These are phyloP conservation scores for Skeletonema costatum DNA, from an alignment of 108 stramenopile species.

Conservation along the genomic window DNA sequence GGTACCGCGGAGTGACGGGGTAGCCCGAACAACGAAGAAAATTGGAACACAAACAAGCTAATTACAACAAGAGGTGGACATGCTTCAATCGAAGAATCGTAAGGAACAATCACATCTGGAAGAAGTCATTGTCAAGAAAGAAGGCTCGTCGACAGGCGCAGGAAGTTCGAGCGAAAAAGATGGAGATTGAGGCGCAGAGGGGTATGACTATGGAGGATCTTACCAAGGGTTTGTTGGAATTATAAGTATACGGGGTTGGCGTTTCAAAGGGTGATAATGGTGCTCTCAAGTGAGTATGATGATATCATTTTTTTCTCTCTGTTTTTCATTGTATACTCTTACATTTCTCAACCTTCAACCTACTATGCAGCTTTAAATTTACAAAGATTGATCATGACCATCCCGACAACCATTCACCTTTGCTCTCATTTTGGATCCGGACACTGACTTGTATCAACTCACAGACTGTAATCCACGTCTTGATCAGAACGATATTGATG, in stretches of 20 bases:
- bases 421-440: slow-evolving; percentile 12
- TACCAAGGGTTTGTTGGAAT: slow-evolving; percentile 41
- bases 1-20: neutral
- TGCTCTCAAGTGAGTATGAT: slow-evolving; percentile 13
- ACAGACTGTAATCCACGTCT: slow-evolving; percentile 20
- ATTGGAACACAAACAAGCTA: slow-evolving; percentile 15
- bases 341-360: neutral
- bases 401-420: slow-evolving; percentile 14
- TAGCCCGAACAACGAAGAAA: slow-evolving; percentile 16
- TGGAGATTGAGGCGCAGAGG: slow-evolving; percentile 21
- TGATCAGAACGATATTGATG: neutral
- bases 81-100: slow-evolving; percentile 11
- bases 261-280: slow-evolving; percentile 35
- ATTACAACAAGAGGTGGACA: slow-evolving; percentile 11
- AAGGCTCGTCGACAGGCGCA: slow-evolving; percentile 12
- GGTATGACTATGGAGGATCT: slow-evolving; percentile 39
- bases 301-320: neutral
- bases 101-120: slow-evolving; percentile 22
- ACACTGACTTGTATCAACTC: slow-evolving; percentile 23
- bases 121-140: slow-evolving; percentile 14
- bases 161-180: slow-evolving; percentile 26
- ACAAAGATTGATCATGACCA: slow-evolving; percentile 28
- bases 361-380: slow-evolving; percentile 11
- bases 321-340: neutral
- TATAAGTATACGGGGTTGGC: slow-evolving; percentile 42